These are phyloP conservation scores for Neofusicoccum umdonicola DNA, from an alignment of 2,329 filamentous ascomycete genomes.

Conservation along the genomic window DNA sequence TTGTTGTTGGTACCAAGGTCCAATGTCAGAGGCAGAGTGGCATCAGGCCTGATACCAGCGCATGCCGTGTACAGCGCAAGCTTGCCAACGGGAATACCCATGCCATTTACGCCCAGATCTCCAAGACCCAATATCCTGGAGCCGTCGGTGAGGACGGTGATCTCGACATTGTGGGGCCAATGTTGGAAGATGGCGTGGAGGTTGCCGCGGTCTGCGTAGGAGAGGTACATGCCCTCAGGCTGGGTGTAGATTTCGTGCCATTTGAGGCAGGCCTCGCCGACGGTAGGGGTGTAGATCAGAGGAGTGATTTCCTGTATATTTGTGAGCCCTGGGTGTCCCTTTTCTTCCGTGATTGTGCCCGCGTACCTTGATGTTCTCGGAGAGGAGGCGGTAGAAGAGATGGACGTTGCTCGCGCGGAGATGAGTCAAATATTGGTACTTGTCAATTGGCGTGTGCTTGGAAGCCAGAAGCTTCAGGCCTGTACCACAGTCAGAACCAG, in stretches of 20 bases:
- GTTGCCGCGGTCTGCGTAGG: constrained; percentile 88
- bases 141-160: constrained; percentile 94
- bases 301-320: constrained; percentile 68
- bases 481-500: constrained; percentile 30
- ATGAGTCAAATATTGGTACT: constrained; percentile 77
- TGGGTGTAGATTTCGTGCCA: constrained; percentile 96
- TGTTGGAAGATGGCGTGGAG: constrained; percentile 86
- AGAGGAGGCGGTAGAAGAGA: constrained; percentile 77
- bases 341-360: not conserved
- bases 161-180: constrained; percentile 93
- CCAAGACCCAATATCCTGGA: constrained; percentile 90
- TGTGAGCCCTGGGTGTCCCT: constrained; percentile 31
- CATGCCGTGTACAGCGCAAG: constrained; percentile 92
- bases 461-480: constrained; percentile 73
- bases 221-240: constrained; percentile 93
- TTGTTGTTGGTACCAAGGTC: constrained; percentile 65
- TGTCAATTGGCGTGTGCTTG: constrained; percentile 70
- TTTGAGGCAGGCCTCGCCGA: constrained; percentile 93
- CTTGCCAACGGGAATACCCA: constrained; percentile 97
- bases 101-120: constrained; percentile 93
- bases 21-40: constrained; percentile 61
- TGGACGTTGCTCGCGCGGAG: constrained; percentile 74
- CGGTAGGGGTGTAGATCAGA: constrained; percentile 82
- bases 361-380: constrained; percentile 64
- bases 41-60: constrained; percentile 83